Evolutionary conservation across 306 rosid genomes (phyloP), one percentile per base, ranked within the genome.

Genomic region (Dryas alaskensis): DNA sequence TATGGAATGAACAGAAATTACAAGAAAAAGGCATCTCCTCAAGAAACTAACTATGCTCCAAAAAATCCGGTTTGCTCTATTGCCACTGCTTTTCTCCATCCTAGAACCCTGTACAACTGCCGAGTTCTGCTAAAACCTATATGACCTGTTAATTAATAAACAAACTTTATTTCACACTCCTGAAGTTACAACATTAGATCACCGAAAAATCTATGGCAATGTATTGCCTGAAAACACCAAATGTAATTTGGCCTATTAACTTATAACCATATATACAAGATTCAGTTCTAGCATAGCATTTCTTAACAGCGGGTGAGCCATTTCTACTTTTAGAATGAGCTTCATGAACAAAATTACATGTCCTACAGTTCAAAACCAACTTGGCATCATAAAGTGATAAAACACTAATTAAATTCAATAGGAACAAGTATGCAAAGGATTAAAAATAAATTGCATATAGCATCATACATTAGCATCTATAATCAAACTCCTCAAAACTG

Each of bases 1-100:
- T 61, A 73, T 64, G 39, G 84, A 79, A 62, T 77, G 79, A 67
- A 66, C 60, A 10, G 79, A 83, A 49, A 79, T 54, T 44, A 76
- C 81, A 46, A 16, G 51, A 70, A 67, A 72, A 40, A 67, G 49
- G 75, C 75, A 79, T 66, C 51, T 79, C 76, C 78, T 71, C 2
- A 75, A 10, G 37, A 82, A 75, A 70, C 65, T 45, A 83, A 72
- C 59, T 52, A 79, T 47, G 69, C 70, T 72, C 78, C 75, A 71
- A 57, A 71, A 71, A 2, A 71, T 4, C 9, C 8, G 54, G 65
- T 45, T 57, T 71, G 54, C 65, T 57, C 13, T 57, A 71, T 44
- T 57, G 53, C 65, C 53, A 57, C 43, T 4, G 27, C 25, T 71
- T 57, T 57, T 55, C 75, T 43, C 55, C 75, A 71, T 71, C 75